A percentile compares a stretch with the other conserved stretches of the same genome.
phyloP scores from a whole-genome alignment of 176 grass and related monocot species.

The Ensete glaucum region DNA sequence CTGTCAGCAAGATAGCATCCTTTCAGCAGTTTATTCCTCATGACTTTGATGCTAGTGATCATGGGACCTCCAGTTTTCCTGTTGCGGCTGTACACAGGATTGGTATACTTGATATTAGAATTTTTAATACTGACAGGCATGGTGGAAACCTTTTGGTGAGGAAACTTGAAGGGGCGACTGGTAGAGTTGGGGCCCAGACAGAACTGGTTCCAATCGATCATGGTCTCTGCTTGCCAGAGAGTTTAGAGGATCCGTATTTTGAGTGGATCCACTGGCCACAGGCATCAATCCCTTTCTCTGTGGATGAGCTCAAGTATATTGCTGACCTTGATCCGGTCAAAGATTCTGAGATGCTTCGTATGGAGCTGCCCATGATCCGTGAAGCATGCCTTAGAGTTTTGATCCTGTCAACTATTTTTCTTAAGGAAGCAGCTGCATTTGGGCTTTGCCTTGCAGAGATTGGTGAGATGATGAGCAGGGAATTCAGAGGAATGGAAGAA shows the following conservation, averaged over 20 bases:
- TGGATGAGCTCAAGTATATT: constrained; percentile 85
- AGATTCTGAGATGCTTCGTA: constrained; percentile 69
- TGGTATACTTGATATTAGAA: constrained; percentile 79
- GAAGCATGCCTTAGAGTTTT: constrained; percentile 80
- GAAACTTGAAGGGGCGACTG: constrained; percentile 33
- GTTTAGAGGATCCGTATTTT: constrained; percentile 95
- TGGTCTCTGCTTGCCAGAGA: constrained; percentile 81
- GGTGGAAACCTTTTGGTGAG: constrained; percentile 67
- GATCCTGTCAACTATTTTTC: constrained; percentile 80
- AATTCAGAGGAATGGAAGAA: constrained; percentile 57
- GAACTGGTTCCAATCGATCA: constrained; percentile 77
- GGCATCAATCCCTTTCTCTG: constrained; percentile 67
- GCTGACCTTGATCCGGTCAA: constrained; percentile 59
- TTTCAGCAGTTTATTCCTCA: constrained; percentile 64
- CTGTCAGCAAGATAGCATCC: constrained; percentile 73
- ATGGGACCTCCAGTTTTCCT: constrained; percentile 66
- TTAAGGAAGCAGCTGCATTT: constrained; percentile 65
- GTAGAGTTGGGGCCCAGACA: constrained; percentile 37
- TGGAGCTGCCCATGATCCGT: constrained; percentile 80
- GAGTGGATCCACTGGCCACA: constrained; percentile 97
- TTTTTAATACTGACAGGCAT: constrained; percentile 79
- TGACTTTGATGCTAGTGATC: constrained; percentile 77
- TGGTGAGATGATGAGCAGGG: constrained; percentile 88
- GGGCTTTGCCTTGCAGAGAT: constrained; percentile 81
- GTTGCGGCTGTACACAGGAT: constrained; percentile 67